Base-by-base conservation (phyloP, 2,329 filamentous ascomycete genomes). In the Tothia fuscella region DNA sequence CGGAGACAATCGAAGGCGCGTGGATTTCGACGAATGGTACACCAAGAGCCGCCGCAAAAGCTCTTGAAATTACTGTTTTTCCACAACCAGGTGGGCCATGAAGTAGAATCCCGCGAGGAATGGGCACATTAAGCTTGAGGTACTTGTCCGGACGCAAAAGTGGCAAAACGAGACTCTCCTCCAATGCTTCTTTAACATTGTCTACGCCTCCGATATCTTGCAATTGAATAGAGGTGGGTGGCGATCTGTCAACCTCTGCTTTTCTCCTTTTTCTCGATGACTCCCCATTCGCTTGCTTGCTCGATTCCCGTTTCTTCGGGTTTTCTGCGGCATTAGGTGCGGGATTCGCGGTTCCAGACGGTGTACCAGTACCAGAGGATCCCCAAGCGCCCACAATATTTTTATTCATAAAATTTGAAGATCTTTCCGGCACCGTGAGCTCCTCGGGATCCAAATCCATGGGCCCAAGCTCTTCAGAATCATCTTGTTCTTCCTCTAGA, bases 31-130 rank as follows among this genome's bases (percentile, higher is more conserved):
- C 80, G 53, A 87, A 89, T 0, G 84, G 79, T 3, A 87, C 76
- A 1, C 79, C 80, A 16, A 88, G 66, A 47, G 79, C 76, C 2
- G 82, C 80, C 3, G 85, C 85, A 51, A 85, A 80, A 1, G 82
- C 84, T 56, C 86, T 78, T 7, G 82, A 82, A 45, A 93, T 77
- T 67, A 84, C 80, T 0, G 85, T 93, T 60, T 93, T 93, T 50
- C 85, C 85, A 54, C 85, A 91, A 20, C 85, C 85, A 3, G 85
- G 84, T 1, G 85, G 85, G 0, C 85, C 85, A 59, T 93, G 82
- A 4, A 93, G 68, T 19, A 93, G 63, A 13, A 93, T 78, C 46
- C 83, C 82, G 35, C 80, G 75, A 26, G 80, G 78, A 30, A 82
- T 77, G 26, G 82, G 77, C 33, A 84, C 72, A 20, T 78, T 76